Evolutionary conservation across 441 rosid genomes (phyloP).

Genomic region (Manihot esculenta): DNA sequence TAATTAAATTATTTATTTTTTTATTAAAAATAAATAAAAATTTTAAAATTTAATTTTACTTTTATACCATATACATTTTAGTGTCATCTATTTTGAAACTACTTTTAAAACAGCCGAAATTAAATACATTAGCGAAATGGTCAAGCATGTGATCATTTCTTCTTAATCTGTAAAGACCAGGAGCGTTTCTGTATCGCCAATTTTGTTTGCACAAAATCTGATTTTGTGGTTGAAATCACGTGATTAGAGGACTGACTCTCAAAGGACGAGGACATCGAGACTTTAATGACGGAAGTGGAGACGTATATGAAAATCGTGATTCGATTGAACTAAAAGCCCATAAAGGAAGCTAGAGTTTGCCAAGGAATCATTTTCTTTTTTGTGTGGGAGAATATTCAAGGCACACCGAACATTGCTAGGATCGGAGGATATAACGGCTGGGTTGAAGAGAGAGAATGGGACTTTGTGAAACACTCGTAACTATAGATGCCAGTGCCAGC

Average conservation of each 20-base stretch:
- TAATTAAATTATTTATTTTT: too few relatives aligned
- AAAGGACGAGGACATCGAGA: conserved; percentile 68
- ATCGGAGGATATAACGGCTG: conserved; percentile 79
- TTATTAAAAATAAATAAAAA: too few relatives aligned
- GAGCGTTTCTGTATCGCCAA: conserved; percentile 79
- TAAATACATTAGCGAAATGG: conserved; percentile 87
- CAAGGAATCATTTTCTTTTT: conserved; percentile 85
- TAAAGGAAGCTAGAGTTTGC: conserved; percentile 68
- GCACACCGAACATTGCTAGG: conserved; percentile 82
- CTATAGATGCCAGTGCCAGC: too few relatives aligned
- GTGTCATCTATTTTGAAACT: conserved; percentile 79
- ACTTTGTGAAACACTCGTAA: conserved; percentile 87
- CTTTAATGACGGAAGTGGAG: conserved; percentile 69
- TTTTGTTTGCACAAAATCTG: conserved; percentile 75
- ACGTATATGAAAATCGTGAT: conserved; percentile 85
- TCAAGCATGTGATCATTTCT: conserved; percentile 90
- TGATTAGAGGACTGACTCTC: conserved; percentile 97
- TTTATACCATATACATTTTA: too few relatives aligned
- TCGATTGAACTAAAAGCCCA: conserved; percentile 74
- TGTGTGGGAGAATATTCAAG: conserved; percentile 87
- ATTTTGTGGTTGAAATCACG: conserved; percentile 72
- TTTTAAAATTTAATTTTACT: too few relatives aligned
- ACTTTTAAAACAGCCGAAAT: conserved; percentile 65
- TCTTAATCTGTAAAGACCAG: conserved; percentile 87
- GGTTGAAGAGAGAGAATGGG: conserved; percentile 87